phyloP scores from a whole-genome alignment of 352 stramenopile genomes.

The Phytopythium mirpurense region DNA sequence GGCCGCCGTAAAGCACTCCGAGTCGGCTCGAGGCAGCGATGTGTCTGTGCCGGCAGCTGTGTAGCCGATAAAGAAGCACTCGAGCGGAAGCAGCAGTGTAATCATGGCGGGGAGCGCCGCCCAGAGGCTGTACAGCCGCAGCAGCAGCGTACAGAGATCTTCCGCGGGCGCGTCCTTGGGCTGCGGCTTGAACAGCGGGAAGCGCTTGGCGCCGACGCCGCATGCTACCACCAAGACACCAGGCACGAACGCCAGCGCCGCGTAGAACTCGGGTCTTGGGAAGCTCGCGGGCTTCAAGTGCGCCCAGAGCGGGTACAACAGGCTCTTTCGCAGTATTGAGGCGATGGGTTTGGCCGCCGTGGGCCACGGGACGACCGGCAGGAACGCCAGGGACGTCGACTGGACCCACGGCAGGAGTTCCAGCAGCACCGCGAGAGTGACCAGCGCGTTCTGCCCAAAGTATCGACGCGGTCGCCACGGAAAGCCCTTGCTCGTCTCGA shows the following conservation, averaged over 20 bases:
- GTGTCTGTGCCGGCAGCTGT: conserved; percentile 8
- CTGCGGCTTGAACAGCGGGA: conserved; percentile 65
- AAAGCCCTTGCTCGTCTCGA: conserved; percentile 24
- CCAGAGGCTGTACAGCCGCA: conserved; percentile 60
- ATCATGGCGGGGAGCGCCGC: conserved; percentile 40
- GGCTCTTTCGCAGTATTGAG: conserved; percentile 28
- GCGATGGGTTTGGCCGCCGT: conserved; percentile 18
- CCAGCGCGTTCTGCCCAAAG: conserved; percentile 23
- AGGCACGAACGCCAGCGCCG: conserved; percentile 31
- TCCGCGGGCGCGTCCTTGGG: conserved; percentile 33
- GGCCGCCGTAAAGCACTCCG: conserved; percentile 31
- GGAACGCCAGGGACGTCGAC: conserved; percentile 34
- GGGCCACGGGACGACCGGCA: conserved; percentile 52
- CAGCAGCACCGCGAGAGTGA: conserved; percentile 23
- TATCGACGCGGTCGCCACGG: conserved; percentile 16
- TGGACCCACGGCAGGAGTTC: conserved; percentile 52
- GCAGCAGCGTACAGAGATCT: conserved; percentile 37
- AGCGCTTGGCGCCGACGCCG: conserved; percentile 36
- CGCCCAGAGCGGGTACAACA: conserved; percentile 46
- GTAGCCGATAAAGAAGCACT: conserved; percentile 52
- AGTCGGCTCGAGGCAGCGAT: conserved; percentile 19
- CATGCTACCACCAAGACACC: conserved; percentile 22
- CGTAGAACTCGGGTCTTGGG: conserved; percentile 30
- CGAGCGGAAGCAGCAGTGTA: conserved; percentile 41
- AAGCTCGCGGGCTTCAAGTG: conserved; percentile 32